Evolutionary conservation across 2,329 filamentous ascomycete species (phyloP).

Genomic region (Penicillium sp.): DNA sequence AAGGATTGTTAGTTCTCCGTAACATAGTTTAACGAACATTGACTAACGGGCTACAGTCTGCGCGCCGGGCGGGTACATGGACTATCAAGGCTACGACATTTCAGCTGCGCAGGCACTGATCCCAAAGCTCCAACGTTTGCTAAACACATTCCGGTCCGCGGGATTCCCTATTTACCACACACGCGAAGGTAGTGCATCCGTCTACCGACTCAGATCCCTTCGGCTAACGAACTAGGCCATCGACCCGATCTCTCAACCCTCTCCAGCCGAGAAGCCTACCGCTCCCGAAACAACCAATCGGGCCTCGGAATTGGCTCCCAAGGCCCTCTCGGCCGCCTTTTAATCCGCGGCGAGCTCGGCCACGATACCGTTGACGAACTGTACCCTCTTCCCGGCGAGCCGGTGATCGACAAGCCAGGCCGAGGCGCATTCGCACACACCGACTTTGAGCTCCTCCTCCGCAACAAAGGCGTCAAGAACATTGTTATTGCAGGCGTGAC

Average conservation of each 20-base stretch:
- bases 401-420: conserved; percentile 61
- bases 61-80: conserved; percentile 49
- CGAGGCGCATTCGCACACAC: conserved; percentile 60
- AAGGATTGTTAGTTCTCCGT: conserved; percentile 47
- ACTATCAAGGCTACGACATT: conserved; percentile 52
- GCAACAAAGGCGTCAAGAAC: conserved; percentile 58
- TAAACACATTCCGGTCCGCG: conserved; percentile 44
- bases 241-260: conserved; percentile 62
- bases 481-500: conserved; percentile 60
- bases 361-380: conserved; percentile 63
- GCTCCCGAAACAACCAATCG: conserved; percentile 58
- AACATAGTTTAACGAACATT: neutral
- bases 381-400: conserved; percentile 53
- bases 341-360: conserved; percentile 62
- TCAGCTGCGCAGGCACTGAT: conserved; percentile 45
- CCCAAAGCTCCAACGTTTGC: conserved; percentile 45
- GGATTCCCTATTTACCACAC: conserved; percentile 52
- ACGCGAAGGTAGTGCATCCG: conserved; percentile 45
- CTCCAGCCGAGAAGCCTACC: conserved; percentile 57
- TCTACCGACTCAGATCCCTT: neutral
- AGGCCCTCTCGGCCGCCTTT: conserved; percentile 62
- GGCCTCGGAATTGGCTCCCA: conserved; percentile 57
- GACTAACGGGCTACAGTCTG: conserved; percentile 42
- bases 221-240: conserved; percentile 41
- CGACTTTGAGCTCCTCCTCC: conserved; percentile 58